Base-by-base conservation (phyloP, 1,284 basidiomycete species). In the Cerrena zonata region DNA sequence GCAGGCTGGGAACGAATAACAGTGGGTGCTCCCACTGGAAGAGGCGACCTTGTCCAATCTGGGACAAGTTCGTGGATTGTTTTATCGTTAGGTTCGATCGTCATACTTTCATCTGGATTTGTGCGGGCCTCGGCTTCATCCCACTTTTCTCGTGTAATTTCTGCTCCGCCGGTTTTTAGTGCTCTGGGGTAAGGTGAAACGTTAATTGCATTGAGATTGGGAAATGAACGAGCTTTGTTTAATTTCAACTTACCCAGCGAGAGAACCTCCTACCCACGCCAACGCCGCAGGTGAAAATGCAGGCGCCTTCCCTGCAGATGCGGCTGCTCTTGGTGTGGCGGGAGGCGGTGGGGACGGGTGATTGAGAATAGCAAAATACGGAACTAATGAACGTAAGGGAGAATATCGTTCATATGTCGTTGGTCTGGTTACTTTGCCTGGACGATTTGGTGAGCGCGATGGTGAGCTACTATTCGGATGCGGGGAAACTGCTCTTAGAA, bases 251-350 rank as follows among this genome's bases (percentile, higher is more conserved):
- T 66, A 91, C 86, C 94, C 94, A 2, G 92, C 90, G 13, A 97
- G 68, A 30, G 90, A 93, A 0, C 91, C 94, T 2, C 94, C 94
- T n/a, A 97, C 83, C 93, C 94, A 97, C 0, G 86, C 78, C 66
- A 94, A 75, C 30, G 83, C 75, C 1, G 83, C 81, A 2, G 92
- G 86, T 4, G 84, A 72, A 69, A 93, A 95, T 0, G 90, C 86
- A 0, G 93, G 94, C 1, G 89, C 90, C 58, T 81, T 87, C 2
- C 92, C 92, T 0, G 83, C 83, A 54, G 82, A 83, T 0, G 73
- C 75, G 26, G 54, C 63, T 1, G 62, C 60, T 5, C 53, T 56
- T 13, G 58, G 56, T 15, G 61, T 59, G 46, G 73, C 54, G 2
- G 65, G 62, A 7, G 70, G 64, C 4, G 73, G 72, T 19, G 81